Evolutionary conservation across 106 monocot genomes (phyloP).

Genomic region (Agapanthus africanus): DNA sequence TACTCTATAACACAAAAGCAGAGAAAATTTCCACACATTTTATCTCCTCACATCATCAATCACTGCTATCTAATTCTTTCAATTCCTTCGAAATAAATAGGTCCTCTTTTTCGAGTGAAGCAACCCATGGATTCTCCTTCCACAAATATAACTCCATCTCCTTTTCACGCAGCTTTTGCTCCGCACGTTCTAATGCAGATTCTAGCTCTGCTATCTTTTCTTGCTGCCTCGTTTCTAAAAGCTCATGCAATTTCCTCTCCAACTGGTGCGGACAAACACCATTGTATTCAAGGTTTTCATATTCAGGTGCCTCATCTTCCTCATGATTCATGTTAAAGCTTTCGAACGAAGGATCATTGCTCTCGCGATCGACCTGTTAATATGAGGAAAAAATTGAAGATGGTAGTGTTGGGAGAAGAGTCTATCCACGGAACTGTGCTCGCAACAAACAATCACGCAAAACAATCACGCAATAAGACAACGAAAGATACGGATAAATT

Average conservation of each 20-base stretch:
- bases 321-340: not conserved
- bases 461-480: too few species aligned
- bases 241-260: constrained; percentile 50
- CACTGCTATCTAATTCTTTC: too few species aligned
- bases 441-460: too few species aligned
- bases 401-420: too few species aligned
- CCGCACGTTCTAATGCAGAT: constrained; percentile 20
- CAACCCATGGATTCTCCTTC: constrained; percentile 17
- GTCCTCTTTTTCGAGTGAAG: constrained; percentile 5
- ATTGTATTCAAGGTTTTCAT: constrained; percentile 4
- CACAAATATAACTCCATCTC: constrained; percentile 30
- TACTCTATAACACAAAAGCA: too few species aligned
- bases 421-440: too few species aligned
- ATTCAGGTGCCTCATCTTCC: constrained; percentile 7
- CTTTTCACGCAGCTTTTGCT: constrained; percentile 24
- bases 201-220: constrained; percentile 38
- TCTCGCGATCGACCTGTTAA: constrained; percentile 19
- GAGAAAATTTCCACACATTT: too few species aligned
- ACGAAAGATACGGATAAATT: too few species aligned
- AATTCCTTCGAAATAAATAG: too few species aligned
- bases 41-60: too few species aligned
- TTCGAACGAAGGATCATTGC: constrained; percentile 10
- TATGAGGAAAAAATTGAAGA: too few species aligned
- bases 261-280: constrained; percentile 36
- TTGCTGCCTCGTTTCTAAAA: constrained; percentile 33